Base-by-base conservation (phyloP, 306 rosid species). In the Calophaca sinica region DNA sequence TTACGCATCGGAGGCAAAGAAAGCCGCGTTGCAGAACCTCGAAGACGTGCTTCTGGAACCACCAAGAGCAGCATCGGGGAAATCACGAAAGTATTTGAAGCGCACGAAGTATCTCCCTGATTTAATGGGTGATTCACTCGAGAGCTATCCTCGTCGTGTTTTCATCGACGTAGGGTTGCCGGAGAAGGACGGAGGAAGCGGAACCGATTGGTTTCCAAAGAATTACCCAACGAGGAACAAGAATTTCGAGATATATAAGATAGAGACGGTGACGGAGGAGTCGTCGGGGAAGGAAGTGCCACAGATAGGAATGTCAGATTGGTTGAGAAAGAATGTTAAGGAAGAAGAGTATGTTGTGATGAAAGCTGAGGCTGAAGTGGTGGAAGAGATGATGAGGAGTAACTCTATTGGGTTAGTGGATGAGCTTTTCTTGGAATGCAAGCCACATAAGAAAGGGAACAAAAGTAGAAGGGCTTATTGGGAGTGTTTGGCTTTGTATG, bases 371-470 rank as follows among this genome's bases (percentile, higher is more conserved):
- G 91, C 94, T 0, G 94, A 93, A 41, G 86, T 82, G 13, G 98
- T 93, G 68, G 94, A 90, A 58, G 98, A 93, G n/a, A 83, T 90
- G 86, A 67, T 90, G 80, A 84, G 68, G 62, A 77, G 82, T 3
- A 80, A 79, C 15, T 78, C 85, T 1, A 85, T 89, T 4, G 68
- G 74, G 49, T 73, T 93, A 20, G 90, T 93, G 44, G 96, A 90
- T 53, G 96, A 93, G 81, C 94, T 93, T 57, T 93, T 93, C 94
- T 82, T 93, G 86, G 94, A 89, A 7, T 93, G 96, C 88, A 89
- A 87, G 80, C 90, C 91, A 44, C 74, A 15, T 5, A 8, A 51
- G n/a, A 12, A 1, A 2, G 8, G 48, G 48, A 20, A 49, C 4
- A 41, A 15, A 7, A 81, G 82, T 6, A 33, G 81, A 4, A 85